Base-by-base conservation (phyloP, 768 basidiomycete species). In the Pulveroboletus frians region DNA sequence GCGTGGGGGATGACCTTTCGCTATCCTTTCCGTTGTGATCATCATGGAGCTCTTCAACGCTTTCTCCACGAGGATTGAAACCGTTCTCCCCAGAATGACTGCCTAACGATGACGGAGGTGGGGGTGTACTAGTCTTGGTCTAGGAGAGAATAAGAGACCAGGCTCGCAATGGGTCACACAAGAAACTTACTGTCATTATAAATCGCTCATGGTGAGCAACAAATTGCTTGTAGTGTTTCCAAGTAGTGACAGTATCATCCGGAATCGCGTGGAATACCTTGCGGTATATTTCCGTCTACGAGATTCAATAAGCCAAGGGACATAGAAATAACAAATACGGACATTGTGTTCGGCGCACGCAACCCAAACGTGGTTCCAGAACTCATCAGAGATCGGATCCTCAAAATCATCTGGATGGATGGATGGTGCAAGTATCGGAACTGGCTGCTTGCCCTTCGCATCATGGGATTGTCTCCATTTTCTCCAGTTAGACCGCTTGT, bases 171-270 rank as follows among this genome's bases (percentile, higher is more conserved):
- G 9, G 17, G 2, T 18, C 18, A 14, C 31, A 34, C n/a, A 10
- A 43, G 4, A 26, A 17, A 67, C 79, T 53, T 61, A 88, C 89
- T 29, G 76, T 77, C 67, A 81, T 87, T 57, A 76, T 79, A 53
- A 89, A 60, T 3, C 87, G 79, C 53, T 92, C 90, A 39, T 92
- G 85, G 60, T 86, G 76, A 5, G 74, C 67, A 39, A 85, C 71
- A 59, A 89, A 97, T 53, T 94, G 89, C 63, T 85, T 94, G 69
- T 85, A 97, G 61, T 92, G 88, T 61, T 93, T 93, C 95, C 95
- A 99, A 0, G 94, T 95, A 2, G 85, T 85, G 51, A 97, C 80
- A 20, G 83, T 74, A 64, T 99, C 94, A 65, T 98, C 95, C 5
- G 96, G 95, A 46, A 94, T 73, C 31, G 88, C 85, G 59, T 92